Base-by-base conservation (phyloP, 2,329 filamentous ascomycete genomes). In the Beauveria bassiana region DNA sequence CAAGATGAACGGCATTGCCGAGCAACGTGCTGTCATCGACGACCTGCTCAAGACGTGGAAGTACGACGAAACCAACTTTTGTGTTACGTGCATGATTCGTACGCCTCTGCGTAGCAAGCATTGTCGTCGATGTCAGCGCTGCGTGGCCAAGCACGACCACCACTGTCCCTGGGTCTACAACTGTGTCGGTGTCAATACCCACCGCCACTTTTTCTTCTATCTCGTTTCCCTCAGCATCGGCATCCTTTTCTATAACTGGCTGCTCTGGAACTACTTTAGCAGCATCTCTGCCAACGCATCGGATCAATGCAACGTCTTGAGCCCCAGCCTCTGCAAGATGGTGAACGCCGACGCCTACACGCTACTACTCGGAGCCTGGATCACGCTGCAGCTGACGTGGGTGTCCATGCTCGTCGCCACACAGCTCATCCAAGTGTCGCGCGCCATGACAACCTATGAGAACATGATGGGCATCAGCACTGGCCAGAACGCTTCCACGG, bases 161-260 rank as follows among this genome's bases (percentile, higher is more conserved):
- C 95, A 99, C 72, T 99, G 95, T 70, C 95, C 95, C 0, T 99
- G 95, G 95, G 90, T 98, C 26, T 90, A 96, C 76, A 98, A 97
- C 74, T 99, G 95, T 69, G 85, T 99, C 47, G 95, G 91, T 49
- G 85, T 95, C 65, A 98, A 98, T 77, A 99, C 98, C 73, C 90
- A 98, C 70, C 87, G 95, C 16, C 93, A 97, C 68, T 99, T 99
- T 74, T 89, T 97, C 70, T 78, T 97, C 55, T 99, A 98, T 72
- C 83, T 99, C 20, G 77, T 96, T 47, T 86, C 77, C 68, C 77
- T 99, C 64, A 89, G 91, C 60, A 65, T 89, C 18, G 91, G 91
- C 34, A 88, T 98, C 42, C 66, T 90, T 3, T 69, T 85, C 2
- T 87, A 92, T 66, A 84, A 96, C 66, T 85, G 83, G 72, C 72